Evolutionary conservation across 768 basidiomycete species (phyloP), one percentile per base, ranked within the genome.

Genomic region (Chalciporus piperatus): DNA sequence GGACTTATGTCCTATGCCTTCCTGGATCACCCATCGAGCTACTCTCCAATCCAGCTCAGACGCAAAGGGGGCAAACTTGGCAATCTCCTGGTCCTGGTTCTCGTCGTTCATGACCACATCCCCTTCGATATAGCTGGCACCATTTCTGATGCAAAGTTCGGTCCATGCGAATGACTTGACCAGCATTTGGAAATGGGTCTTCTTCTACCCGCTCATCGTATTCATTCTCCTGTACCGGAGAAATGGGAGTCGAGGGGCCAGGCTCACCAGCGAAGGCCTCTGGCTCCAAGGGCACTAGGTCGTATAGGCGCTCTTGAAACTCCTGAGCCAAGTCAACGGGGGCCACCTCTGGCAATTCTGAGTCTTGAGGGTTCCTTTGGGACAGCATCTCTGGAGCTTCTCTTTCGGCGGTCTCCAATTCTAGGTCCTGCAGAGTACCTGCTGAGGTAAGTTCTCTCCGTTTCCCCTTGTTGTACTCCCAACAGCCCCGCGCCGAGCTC

Each of bases 391-490:
- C 11, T 35, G 10, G 11, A 35, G 23, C 20, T 20, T 28, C 27
- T 43, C 22, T 22, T 22, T 22, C 22, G 22, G 22, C 22, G 22
- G 22, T 22, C 22, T 22, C 22, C 22, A 22, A 22, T 22, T 22
- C 22, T 22, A 22, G 22, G 22, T 22, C 22, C 22, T 22, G 22
- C 22, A 22, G 22, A 22, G 22, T 22, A 22, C 20, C 41, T 16
- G 19, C 17, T n/a, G 23, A n/a, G 3, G 42, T 43, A 14, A 48
- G 38, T n/a, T 23, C 38, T 23, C 25, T 3, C 23, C 39, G 47
- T 32, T 48, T 48, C 17, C n/a, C 47, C 22, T 48, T 48, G n/a
- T 48, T 48, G 28, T 48, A 48, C 47, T 37, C 39, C 19, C n/a
- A 4, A 23, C 47, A 48, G 47, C 45, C 32, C 14, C 32, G 27